A percentile compares a stretch with the other conserved stretches of the same genome.
Evolutionary conservation across 352 stramenopile genomes (phyloP).

Genomic region (Phytophthora megakarya): DNA sequence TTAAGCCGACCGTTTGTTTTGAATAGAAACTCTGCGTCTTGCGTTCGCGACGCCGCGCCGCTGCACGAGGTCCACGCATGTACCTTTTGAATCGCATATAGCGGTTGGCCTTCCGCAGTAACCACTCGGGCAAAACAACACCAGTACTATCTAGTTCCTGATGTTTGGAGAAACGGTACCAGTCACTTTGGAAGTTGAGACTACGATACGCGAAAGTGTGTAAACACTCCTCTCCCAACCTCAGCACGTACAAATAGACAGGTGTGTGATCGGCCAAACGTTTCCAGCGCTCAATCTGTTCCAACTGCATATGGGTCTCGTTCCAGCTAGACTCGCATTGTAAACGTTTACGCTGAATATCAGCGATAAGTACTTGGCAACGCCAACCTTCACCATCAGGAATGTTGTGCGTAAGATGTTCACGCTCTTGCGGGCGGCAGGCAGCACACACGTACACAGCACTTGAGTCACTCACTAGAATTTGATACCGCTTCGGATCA

Average conservation of each 20-base stretch:
- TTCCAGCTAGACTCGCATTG: slow-evolving; percentile 71
- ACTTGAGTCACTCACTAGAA: slow-evolving; percentile 64
- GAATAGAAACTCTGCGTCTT: slow-evolving; percentile 86
- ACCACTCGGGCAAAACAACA: slow-evolving; percentile 55
- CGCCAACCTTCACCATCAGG: slow-evolving; percentile 55
- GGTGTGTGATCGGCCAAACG: slow-evolving; percentile 73
- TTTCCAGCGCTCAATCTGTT: slow-evolving; percentile 68
- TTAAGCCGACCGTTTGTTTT: slow-evolving; percentile 55
- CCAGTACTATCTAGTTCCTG: slow-evolving; percentile 45
- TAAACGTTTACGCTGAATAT: slow-evolving; percentile 70
- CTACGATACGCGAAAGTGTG: slow-evolving; percentile 78
- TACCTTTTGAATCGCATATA: slow-evolving; percentile 90
- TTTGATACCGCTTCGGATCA: slow-evolving; percentile 67
- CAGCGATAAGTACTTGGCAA: slow-evolving; percentile 70
- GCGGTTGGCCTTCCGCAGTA: slow-evolving; percentile 78
- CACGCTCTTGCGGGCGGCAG: slow-evolving; percentile 67
- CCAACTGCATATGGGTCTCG: slow-evolving; percentile 62
- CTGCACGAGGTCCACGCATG: slow-evolving; percentile 64
- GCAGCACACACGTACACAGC: slow-evolving; percentile 75
- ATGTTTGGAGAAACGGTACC: slow-evolving; percentile 57
- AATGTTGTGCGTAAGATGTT: slow-evolving; percentile 41
- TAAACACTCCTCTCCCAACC: slow-evolving; percentile 84
- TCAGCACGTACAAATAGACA: slow-evolving; percentile 84
- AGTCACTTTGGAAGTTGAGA: slow-evolving; percentile 78
- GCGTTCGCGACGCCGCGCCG: slow-evolving; percentile 53